phyloP scores from a whole-genome alignment of 106 monocot genomes.

The Platanthera zijinensis region DNA sequence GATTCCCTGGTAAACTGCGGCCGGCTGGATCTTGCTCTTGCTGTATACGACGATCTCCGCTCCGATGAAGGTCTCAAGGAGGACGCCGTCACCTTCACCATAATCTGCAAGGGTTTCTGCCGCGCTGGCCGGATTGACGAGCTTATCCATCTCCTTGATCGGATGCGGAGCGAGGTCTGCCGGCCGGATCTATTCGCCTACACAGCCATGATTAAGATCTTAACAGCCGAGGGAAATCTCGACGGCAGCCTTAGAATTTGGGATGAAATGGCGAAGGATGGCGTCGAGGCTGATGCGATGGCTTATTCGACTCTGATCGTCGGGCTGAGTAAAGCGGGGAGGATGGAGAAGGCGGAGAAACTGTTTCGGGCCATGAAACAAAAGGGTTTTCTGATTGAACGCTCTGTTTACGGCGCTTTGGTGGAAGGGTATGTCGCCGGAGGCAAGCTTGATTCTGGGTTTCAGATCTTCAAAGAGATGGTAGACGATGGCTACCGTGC shows the following conservation, averaged over 20 bases:
- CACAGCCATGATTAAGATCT: constrained; percentile 67
- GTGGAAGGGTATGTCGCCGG: constrained; percentile 53
- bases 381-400: constrained; percentile 57
- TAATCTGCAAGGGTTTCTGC: constrained; percentile 62
- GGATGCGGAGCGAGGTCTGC: constrained; percentile 59
- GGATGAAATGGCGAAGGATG: constrained; percentile 68
- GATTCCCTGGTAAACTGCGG: constrained; percentile 43
- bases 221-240: constrained; percentile 28
- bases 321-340: constrained; percentile 52
- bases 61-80: constrained; percentile 53
- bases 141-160: constrained; percentile 37
- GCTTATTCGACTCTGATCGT: constrained; percentile 61
- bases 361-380: constrained; percentile 66
- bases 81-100: constrained; percentile 74
- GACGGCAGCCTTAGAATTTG: constrained; percentile 83
- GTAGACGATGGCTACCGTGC: constrained; percentile 55
- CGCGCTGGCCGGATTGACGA: constrained; percentile 36
- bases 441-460: constrained; percentile 43
- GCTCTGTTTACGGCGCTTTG: constrained; percentile 49
- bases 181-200: constrained; percentile 86
- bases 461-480: constrained; percentile 76
- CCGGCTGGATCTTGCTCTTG: constrained; percentile 56
- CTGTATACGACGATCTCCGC: constrained; percentile 48
- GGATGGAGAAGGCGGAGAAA: constrained; percentile 30
- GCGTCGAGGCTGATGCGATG: constrained; percentile 55